Percentiles rank a stretch among this genome's conserved stretches.
Evolutionary conservation across 164 flowering plant genomes (phyloP).

Genomic region (Echeveria elegans): DNA sequence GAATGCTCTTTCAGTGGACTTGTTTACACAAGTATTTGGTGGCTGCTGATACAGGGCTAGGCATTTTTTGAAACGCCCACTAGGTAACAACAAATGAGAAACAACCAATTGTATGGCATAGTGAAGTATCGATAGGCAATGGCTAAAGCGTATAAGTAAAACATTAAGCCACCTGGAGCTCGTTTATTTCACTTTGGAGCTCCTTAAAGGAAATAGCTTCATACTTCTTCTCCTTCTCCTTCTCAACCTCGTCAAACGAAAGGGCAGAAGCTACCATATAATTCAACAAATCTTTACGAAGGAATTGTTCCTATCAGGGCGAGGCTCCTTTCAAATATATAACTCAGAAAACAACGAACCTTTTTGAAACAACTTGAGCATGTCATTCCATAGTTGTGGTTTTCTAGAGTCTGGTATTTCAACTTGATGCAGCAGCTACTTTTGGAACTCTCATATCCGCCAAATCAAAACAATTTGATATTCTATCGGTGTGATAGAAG

Average conservation of each 20-base stretch:
- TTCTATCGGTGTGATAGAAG: no score
- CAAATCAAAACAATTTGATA: no score
- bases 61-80: no score
- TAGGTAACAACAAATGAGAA: no score
- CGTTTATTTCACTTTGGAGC: conserved; percentile 44
- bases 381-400: conserved; percentile 87
- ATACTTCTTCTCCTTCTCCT: conserved; percentile 58
- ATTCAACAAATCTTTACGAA: neutral
- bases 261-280: conserved; percentile 67
- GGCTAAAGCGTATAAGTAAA: neutral
- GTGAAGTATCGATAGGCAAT: neutral
- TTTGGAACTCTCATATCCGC: conserved; percentile 80
- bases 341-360: conserved; percentile 27
- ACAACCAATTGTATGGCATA: neutral
- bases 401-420: conserved; percentile 82
- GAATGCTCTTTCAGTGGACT: no score
- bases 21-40: no score
- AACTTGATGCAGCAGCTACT: conserved; percentile 76
- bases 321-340: neutral
- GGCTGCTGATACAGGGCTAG: no score
- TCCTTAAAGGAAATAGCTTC: conserved; percentile 61
- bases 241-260: conserved; percentile 74
- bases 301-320: neutral
- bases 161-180: conserved; percentile 53
- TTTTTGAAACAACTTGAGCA: conserved; percentile 61